A percentile compares a stretch with the other conserved stretches of the same genome.
Conservation (phyloP, 768 basidiomycete genomes). For the Aureoboletus auriporus region DNA sequence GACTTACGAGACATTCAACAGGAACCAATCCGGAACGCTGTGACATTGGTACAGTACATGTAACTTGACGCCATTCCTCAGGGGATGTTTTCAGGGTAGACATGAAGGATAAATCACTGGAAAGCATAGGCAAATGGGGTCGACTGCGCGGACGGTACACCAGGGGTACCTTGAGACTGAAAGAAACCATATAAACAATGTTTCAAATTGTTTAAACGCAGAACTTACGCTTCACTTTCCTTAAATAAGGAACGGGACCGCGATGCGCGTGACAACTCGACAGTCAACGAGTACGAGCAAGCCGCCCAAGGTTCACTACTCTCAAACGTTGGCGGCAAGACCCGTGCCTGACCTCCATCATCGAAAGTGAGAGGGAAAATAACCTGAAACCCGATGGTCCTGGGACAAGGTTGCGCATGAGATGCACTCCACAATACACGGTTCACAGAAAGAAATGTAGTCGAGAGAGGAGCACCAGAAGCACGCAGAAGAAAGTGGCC, state of each 20-base stretch:
- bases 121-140: constrained; percentile 51
- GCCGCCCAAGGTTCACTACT: constrained; percentile 25
- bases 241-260: constrained; percentile 43
- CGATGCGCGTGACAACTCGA: constrained; percentile 38
- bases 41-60: constrained; percentile 38
- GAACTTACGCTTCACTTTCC: constrained; percentile 41
- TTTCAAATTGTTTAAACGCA: neutral
- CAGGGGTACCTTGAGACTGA: constrained; percentile 47
- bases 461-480: constrained; percentile 11
- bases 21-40: constrained; percentile 32
- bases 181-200: neutral
- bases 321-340: constrained; percentile 50
- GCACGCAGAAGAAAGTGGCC: constrained; percentile 17
- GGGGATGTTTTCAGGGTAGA: constrained; percentile 57
- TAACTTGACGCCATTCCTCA: constrained; percentile 62
- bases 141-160: constrained; percentile 51
- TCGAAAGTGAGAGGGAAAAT: constrained; percentile 45
- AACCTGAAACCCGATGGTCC: constrained; percentile 39
- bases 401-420: constrained; percentile 27
- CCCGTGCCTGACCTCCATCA: constrained; percentile 28
- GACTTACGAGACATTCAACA: constrained; percentile 51
- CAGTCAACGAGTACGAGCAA: constrained; percentile 43
- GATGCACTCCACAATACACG: constrained; percentile 17
- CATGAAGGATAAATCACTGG: constrained; percentile 43
- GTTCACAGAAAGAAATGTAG: constrained; percentile 15